Base-by-base conservation (phyloP, 106 monocot genomes). In the Ottelia alismoides region DNA sequence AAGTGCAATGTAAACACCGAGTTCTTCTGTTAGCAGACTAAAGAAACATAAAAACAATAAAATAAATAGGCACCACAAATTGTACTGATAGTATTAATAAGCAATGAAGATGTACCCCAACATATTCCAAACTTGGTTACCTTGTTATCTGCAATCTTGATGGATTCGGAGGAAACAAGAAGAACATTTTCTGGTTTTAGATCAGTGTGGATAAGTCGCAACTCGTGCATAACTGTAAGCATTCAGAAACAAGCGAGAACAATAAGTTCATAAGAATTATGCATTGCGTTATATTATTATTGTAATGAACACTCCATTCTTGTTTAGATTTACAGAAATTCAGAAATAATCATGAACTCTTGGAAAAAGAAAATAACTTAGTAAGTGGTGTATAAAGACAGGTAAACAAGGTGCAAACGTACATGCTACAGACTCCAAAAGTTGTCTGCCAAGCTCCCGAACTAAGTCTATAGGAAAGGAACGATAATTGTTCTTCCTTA, bases 371-470 rank as follows among this genome's bases (percentile, higher is more conserved):
- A 49, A 49, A 30, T 17, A 12, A 50, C 12, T 28, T 30, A 27
- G 25, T 14, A 28, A 44, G 11, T 16, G 20, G 31, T 60, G 21
- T 14, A 62, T 45, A n/a, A 31, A 30, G 51, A 25, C 51, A 30
- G 23, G 30, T 20, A 10, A 20, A 60, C 72, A 25, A 50, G 49
- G 27, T 45, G 60, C 63, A 35, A 35, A 78, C 81, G 63, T 64
- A 88, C 94, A 96, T 74, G 94, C 84, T 48, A 96, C 84, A 72
- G 94, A 84, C 68, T 96, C 94, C 78, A 96, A 72, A 68, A 96
- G 88, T 69, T 88, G 94, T 74, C 84, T 73, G 62, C 83, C 94
- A 79, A 96, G 67, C 47, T 96, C 94, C 59, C 94, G 75, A 40
- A 96, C 94, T 22, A 96, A 60, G 64, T 96, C 88, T 71, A 96